A percentile compares a stretch with the other conserved stretches of the same genome.
phyloP scores from a whole-genome alignment of 495 filamentous ascomycete genomes.

The Clavariopsis aquatica region DNA sequence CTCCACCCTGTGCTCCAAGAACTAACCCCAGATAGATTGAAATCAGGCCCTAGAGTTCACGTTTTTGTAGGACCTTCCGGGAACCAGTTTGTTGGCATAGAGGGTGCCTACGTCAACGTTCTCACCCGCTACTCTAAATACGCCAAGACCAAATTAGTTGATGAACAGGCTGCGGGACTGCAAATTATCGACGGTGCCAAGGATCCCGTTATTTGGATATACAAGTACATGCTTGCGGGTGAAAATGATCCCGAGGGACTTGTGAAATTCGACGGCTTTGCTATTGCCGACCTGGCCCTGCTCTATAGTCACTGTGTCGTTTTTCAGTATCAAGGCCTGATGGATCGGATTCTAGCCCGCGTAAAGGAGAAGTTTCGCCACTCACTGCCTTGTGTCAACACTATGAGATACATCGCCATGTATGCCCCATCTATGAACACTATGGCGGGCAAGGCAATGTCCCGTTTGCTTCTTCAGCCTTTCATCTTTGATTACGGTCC shows the following conservation, averaged over 20 bases:
- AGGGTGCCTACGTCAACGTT: conserved; percentile 16
- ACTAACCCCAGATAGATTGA: conserved; percentile 17
- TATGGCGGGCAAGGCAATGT: not conserved
- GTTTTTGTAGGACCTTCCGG: conserved; percentile 19
- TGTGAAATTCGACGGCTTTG: not conserved
- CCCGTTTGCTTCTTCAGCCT: not conserved
- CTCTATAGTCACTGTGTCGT: not conserved
- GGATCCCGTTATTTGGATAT: conserved; percentile 22
- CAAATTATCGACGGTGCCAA: conserved; percentile 12
- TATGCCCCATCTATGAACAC: not conserved
- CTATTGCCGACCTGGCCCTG: not conserved
- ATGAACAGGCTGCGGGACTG: not conserved
- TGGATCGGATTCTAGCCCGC: not conserved
- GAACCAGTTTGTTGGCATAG: conserved; percentile 22
- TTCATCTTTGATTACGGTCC: not conserved
- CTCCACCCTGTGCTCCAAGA: not conserved
- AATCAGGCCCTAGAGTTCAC: conserved; percentile 17
- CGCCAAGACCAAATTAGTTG: conserved; percentile 5
- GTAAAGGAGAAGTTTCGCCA: not conserved
- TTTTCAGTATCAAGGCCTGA: not conserved
- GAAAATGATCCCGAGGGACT: conserved; percentile 3
- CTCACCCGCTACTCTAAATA: conserved; percentile 18
- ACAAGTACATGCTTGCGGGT: conserved; percentile 27
- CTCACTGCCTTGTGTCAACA: not conserved
- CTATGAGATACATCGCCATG: not conserved